Conservation (phyloP, 1,284 basidiomycete genomes). For the Tetrapyrgos nigripes region DNA sequence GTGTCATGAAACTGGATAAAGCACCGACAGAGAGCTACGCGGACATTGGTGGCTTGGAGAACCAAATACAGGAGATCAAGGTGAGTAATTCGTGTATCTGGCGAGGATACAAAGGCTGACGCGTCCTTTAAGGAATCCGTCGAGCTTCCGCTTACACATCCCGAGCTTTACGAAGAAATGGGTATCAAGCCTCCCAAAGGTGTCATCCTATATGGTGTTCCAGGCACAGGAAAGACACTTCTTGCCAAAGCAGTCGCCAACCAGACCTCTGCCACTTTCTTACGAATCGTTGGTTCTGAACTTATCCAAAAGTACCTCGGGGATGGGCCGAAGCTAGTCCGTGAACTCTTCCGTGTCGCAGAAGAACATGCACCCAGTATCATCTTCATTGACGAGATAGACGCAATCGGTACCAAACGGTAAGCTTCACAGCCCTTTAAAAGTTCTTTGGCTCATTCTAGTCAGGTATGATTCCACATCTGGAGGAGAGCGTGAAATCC, state of each 20-base stretch:
- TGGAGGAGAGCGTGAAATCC: slow-evolving; percentile 98
- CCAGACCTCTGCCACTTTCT: slow-evolving; percentile 98
- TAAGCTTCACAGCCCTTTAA: slow-evolving; percentile 42
- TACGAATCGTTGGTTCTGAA: slow-evolving; percentile 97
- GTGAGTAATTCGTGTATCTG: slow-evolving; percentile 43
- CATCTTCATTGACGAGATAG: slow-evolving; percentile 99
- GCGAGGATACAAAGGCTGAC: neutral
- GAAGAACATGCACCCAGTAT: slow-evolving; percentile 99
- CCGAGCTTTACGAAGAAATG: slow-evolving; percentile 99
- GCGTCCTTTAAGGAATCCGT: slow-evolving; percentile 86
- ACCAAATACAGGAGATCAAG: slow-evolving; percentile 99
- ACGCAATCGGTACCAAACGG: slow-evolving; percentile 98
- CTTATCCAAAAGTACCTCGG: slow-evolving; percentile 99
- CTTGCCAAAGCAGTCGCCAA: slow-evolving; percentile 99
- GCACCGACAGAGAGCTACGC: slow-evolving; percentile 99
- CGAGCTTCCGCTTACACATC: slow-evolving; percentile 96
- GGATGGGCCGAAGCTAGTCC: slow-evolving; percentile 98
- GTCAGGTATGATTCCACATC: slow-evolving; percentile 93
- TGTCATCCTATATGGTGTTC: slow-evolving; percentile 98
- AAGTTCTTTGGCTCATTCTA: slow-evolving; percentile 3
- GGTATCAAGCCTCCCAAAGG: slow-evolving; percentile 99
- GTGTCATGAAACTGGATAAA: slow-evolving; percentile 99
- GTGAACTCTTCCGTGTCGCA: slow-evolving; percentile 96
- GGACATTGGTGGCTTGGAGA: slow-evolving; percentile 96
- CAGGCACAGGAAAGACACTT: slow-evolving; percentile 98